Evolutionary conservation across 2,329 filamentous ascomycete species (phyloP), one percentile per base, ranked within the genome.

Genomic region (Aphanoascus verrucosus): DNA sequence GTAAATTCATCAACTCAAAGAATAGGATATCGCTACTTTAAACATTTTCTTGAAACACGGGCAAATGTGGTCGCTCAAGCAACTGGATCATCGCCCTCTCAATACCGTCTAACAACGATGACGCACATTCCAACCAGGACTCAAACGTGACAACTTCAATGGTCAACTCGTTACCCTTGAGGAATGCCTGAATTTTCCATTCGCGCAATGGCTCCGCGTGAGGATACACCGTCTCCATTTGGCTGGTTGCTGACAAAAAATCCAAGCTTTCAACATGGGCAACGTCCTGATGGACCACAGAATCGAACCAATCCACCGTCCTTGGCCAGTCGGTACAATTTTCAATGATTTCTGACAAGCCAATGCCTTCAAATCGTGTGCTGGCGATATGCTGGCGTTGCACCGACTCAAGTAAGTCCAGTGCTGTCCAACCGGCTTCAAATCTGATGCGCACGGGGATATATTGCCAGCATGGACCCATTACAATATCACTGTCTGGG

Each of bases 131-230:
- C 17, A 69, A 71, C 77, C 79, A 82, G 46, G 73, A 76, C 62
- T 78, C 69, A 58, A 80, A 77, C 1, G 79, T 82, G 17, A 83
- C 78, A 62, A 83, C 73, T 69, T 82, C 80, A 49, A 83, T 67
- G 46, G 73, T 76, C 63, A 82, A 58, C 56, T 68, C 69, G 52
- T 77, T 75, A 0, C 74, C 77, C 12, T 73, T 70, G 1, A 77
- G 70, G 62, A 81, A 83, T 2, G 78, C 78, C 67, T 82, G 79
- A 20, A 80, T 72, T 70, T 83, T 83, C 78, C 79, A 81, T 66
- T 78, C 76, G 14, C 72, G 65, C 54, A 79, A 63, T 12, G 75
- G 75, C 62, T 79, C 76, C 49, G 74, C 67, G 56, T 78, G 75
- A 20, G 78, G 75, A 62, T 81, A 81, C 15, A 79, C 62, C 6